phyloP scores from a whole-genome alignment of 305 asterid genomes.

The Coffea humblotiana region DNA sequence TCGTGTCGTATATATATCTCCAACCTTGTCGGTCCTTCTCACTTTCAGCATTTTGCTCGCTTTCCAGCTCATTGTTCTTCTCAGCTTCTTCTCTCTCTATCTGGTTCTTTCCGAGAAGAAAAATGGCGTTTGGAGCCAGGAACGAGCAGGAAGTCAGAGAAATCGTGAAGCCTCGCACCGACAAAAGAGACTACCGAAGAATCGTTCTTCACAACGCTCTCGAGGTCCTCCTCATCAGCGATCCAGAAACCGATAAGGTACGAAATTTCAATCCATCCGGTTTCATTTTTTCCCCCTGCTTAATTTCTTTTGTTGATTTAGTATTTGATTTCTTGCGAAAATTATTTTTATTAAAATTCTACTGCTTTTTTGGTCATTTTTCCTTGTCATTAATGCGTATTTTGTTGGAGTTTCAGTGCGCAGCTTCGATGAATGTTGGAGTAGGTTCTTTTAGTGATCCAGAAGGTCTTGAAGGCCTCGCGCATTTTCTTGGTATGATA shows the following conservation, averaged over 20 bases:
- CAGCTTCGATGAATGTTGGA: slow-evolving; percentile 92
- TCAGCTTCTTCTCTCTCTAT: too few species aligned
- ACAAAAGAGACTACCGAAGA: slow-evolving; percentile 71
- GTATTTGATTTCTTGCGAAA: too few species aligned
- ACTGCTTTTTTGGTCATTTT: too few species aligned
- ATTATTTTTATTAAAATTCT: too few species aligned
- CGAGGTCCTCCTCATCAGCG: slow-evolving; percentile 82
- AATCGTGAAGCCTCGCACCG: slow-evolving; percentile 81
- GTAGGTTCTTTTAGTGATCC: slow-evolving; percentile 95
- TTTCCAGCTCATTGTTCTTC: background rate
- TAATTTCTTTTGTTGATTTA: too few species aligned
- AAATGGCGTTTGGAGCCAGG: slow-evolving; percentile 52
- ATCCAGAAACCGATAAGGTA: slow-evolving; percentile 92
- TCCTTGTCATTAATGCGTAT: too few species aligned
- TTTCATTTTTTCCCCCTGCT: background rate
- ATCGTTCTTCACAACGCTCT: slow-evolving; percentile 70
- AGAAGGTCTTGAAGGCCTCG: slow-evolving; percentile 94
- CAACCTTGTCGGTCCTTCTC: too few species aligned
- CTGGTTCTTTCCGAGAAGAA: background rate
- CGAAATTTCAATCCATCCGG: background rate
- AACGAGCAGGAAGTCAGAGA: slow-evolving; percentile 38
- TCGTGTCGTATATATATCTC: too few species aligned
- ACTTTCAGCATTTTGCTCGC: background rate
- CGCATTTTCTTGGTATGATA: slow-evolving; percentile 87
- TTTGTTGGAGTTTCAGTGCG: slow-evolving; percentile 53